Conservation (phyloP, 2,329 filamentous ascomycete genomes). For the Biscogniauxia sp. region DNA sequence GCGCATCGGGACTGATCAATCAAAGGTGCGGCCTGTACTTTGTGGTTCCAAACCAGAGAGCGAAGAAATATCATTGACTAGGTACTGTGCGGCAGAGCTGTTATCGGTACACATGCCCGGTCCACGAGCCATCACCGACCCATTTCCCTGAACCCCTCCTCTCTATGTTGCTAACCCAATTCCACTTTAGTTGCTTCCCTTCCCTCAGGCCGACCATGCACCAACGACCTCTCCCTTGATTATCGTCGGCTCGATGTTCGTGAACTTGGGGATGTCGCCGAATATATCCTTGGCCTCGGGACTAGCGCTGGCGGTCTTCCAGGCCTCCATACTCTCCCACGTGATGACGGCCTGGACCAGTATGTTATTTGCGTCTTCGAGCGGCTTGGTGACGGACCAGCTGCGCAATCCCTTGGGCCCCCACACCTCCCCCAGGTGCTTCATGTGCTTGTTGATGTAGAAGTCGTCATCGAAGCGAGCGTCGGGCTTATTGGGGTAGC, state of each 20-base stretch:
- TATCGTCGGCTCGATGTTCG: neutral
- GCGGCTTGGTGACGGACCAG: neutral
- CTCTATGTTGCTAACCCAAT: too few species aligned
- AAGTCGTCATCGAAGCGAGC: neutral
- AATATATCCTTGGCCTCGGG: neutral
- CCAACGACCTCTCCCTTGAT: neutral
- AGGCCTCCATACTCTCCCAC: neutral
- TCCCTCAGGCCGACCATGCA: neutral
- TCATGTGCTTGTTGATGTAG: neutral
- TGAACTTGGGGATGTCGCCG: neutral
- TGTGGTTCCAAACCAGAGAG: too few species aligned
- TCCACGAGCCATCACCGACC: too few species aligned
- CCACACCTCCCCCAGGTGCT: neutral
- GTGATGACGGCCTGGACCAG: neutral
- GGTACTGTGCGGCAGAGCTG: too few species aligned
- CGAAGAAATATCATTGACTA: too few species aligned
- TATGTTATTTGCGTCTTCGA: neutral
- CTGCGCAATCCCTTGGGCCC: neutral
- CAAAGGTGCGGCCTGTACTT: too few species aligned
- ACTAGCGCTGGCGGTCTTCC: neutral
- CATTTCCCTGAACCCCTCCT: too few species aligned
- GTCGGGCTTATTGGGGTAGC: neutral
- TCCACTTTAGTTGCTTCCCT: too few species aligned
- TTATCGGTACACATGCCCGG: too few species aligned
- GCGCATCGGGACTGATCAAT: too few species aligned